phyloP scores from a whole-genome alignment of 225 moss, liverwort and hornwort genomes.

The Takakia lepidozioides region DNA sequence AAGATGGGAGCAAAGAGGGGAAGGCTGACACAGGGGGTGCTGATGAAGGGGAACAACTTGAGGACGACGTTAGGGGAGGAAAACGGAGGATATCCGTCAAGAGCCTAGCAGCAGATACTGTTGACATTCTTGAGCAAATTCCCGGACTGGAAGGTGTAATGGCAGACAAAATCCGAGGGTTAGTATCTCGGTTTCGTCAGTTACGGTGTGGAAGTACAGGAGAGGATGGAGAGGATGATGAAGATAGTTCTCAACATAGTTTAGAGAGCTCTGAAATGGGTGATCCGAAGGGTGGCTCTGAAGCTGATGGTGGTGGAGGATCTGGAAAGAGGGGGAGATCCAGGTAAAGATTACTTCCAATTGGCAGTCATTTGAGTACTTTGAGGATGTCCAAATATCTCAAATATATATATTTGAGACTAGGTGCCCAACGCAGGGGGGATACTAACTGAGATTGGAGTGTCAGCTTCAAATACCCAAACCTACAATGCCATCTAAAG shows the following conservation, averaged over 20 bases:
- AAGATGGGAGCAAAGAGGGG: constrained; percentile 17
- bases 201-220: constrained; percentile 12
- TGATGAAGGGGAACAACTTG: constrained; percentile 27
- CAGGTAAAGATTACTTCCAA: too few relatives aligned
- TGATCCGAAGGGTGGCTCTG: constrained; percentile 21
- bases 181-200: constrained; percentile 35
- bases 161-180: constrained; percentile 14
- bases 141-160: constrained; percentile 21
- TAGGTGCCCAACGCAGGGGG: too few relatives aligned
- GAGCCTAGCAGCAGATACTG: constrained; percentile 20
- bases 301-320: constrained; percentile 15
- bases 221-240: constrained; percentile 11
- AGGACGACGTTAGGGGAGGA: constrained; percentile 1
- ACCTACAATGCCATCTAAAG: too few relatives aligned
- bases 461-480: too few relatives aligned
- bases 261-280: too few relatives aligned
- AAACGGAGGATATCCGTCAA: constrained; percentile 18
- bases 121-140: constrained; percentile 28
- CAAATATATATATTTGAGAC: too few relatives aligned
- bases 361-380: too few relatives aligned
- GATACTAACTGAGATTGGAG: too few relatives aligned
- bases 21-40: constrained; percentile 25
- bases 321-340: constrained; percentile 43
- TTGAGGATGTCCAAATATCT: too few relatives aligned
- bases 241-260: too few relatives aligned